Conservation (phyloP, 2,329 filamentous ascomycete genomes). For the Grosmannia penicillata region DNA sequence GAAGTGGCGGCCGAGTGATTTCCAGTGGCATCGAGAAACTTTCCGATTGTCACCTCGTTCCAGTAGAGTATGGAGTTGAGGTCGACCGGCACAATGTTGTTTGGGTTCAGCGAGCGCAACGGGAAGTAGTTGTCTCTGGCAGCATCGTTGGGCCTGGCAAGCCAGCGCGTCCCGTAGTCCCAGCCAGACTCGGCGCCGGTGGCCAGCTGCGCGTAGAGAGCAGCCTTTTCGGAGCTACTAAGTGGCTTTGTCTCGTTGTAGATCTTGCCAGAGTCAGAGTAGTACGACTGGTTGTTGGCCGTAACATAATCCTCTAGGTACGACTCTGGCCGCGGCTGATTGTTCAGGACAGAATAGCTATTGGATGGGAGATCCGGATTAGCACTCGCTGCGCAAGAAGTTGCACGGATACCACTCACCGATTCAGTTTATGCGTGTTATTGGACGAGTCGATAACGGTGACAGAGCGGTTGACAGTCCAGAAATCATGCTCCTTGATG, state of each 20-base stretch:
- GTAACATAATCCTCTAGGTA: conserved; percentile 51
- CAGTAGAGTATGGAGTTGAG: conserved; percentile 55
- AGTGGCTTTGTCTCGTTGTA: conserved; percentile 37
- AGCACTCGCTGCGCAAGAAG: not conserved
- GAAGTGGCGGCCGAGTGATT: conserved; percentile 31
- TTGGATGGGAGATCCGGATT: not conserved
- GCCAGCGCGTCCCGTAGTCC: conserved; percentile 48
- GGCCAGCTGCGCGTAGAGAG: conserved; percentile 47
- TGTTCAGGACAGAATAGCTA: conserved; percentile 46
- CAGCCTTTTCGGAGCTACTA: conserved; percentile 33
- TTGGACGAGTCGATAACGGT: conserved; percentile 27
- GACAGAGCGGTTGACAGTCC: conserved; percentile 44
- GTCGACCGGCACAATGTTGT: conserved; percentile 45
- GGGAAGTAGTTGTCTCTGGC: conserved; percentile 48
- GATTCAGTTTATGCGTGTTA: conserved; percentile 39
- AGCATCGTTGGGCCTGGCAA: conserved; percentile 41
- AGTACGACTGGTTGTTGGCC: conserved; percentile 51
- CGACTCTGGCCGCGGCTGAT: conserved; percentile 51
- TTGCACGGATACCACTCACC: conserved; percentile 20
- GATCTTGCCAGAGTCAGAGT: conserved; percentile 39
- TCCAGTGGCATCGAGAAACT: conserved; percentile 35
- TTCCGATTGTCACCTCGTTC: conserved; percentile 45
- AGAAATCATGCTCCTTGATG: conserved; percentile 50
- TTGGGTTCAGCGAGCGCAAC: conserved; percentile 45
- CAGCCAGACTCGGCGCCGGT: conserved; percentile 51